A percentile compares a stretch with the other conserved stretches of the same genome.
These are phyloP conservation scores for Cinnamomum micranthum DNA, from an alignment of 164 flowering plant genomes.

Conservation along the genomic window DNA sequence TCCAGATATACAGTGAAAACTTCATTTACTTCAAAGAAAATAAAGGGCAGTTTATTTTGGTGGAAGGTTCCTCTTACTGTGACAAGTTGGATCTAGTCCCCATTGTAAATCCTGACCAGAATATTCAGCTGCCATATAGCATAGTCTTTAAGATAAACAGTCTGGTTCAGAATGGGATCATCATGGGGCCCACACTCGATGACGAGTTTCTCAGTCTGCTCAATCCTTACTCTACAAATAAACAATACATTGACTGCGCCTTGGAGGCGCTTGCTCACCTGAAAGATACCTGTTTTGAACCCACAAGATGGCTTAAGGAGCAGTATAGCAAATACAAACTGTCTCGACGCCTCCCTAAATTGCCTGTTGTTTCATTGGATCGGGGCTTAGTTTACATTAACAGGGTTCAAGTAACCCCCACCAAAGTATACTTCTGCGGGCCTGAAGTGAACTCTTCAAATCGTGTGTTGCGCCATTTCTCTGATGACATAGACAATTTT, in stretches of 20 bases:
- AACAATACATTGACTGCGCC: conserved; percentile 46
- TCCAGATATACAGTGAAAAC: conserved; percentile 43
- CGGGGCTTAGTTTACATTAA: conserved; percentile 64
- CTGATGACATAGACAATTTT: conserved; percentile 52
- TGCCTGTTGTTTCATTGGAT: conserved; percentile 44
- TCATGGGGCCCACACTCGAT: conserved; percentile 61
- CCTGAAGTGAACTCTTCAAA: conserved; percentile 80
- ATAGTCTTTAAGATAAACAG: conserved; percentile 58
- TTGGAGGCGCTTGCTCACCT: conserved; percentile 53
- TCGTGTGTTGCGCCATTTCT: conserved; percentile 57
- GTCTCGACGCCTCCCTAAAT: conserved; percentile 14
- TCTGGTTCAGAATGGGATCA: conserved; percentile 73
- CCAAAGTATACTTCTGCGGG: conserved; percentile 63
- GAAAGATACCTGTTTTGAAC: conserved; percentile 82
- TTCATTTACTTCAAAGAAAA: conserved; percentile 44
- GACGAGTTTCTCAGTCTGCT: conserved; percentile 43
- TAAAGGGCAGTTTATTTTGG: conserved; percentile 31
- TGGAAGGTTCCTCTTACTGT: conserved; percentile 37
- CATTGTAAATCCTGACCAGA: conserved; percentile 41
- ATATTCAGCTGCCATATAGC: conserved; percentile 51
- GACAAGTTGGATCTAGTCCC: conserved; percentile 51
- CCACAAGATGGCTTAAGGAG: conserved; percentile 54
- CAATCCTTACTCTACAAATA: conserved; percentile 34
- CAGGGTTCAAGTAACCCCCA: conserved; percentile 78
- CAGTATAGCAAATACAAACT: conserved; percentile 35